phyloP scores from a whole-genome alignment of 2,329 filamentous ascomycete genomes.

The Hypoxylon rubiginosum region DNA sequence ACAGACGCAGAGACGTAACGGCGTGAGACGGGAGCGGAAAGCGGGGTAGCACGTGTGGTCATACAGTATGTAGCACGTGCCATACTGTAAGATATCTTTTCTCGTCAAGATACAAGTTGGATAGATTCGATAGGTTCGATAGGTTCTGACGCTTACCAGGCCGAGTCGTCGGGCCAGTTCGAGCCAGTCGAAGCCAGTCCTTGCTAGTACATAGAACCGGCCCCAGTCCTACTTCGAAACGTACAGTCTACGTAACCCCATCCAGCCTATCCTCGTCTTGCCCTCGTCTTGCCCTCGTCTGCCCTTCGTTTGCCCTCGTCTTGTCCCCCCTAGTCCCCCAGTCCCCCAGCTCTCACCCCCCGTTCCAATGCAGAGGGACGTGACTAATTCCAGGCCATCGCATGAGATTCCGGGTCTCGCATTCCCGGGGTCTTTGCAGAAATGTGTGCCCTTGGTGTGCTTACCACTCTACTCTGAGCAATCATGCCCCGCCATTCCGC shows the following conservation, averaged over 20 bases:
- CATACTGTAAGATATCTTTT: neutral
- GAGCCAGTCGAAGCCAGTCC: neutral
- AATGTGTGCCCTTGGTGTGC: no score
- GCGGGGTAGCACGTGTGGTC: conserved; percentile 39
- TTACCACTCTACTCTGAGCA: no score
- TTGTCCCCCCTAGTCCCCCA: no score
- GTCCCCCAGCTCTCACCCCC: no score
- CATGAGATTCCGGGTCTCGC: no score
- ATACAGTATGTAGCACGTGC: conserved; percentile 5
- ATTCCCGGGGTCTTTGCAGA: no score
- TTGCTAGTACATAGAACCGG: no score
- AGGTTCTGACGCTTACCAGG: neutral
- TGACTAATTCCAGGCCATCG: no score
- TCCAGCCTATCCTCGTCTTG: neutral
- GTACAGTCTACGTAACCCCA: conserved; percentile 23
- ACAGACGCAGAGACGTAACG: neutral
- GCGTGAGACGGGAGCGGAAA: conserved; percentile 26
- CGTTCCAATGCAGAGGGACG: no score
- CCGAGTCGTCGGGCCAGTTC: neutral
- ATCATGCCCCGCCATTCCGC: no score
- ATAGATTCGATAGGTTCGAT: no score
- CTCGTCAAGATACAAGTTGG: neutral
- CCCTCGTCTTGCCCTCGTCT: no score
- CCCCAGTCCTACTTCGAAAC: conserved; percentile 19
- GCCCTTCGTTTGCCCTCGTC: neutral